Conservation (phyloP, 148 eudicot species). For the Chenopodium formosanum region DNA sequence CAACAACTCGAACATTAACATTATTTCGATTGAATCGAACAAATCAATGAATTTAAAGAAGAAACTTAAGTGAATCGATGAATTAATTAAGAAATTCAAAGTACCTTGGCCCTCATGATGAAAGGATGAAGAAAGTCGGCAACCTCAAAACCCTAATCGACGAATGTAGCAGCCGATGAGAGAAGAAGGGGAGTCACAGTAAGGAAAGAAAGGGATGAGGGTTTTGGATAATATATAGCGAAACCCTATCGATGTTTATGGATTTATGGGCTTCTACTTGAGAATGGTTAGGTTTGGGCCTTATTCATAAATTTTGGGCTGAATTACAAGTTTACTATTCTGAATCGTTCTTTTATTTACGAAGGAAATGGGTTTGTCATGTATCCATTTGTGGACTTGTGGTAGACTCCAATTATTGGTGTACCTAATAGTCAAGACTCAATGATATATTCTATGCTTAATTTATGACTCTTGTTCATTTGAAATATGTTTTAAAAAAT, state of each 20-base stretch:
- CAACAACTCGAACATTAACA: neutral
- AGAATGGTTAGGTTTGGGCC: neutral
- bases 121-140: neutral
- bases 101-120: constrained; percentile 43
- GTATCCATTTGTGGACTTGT: too few species aligned
- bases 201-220: neutral
- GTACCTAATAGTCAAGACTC: too few species aligned
- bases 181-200: neutral
- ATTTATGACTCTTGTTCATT: too few species aligned
- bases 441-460: too few species aligned
- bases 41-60: neutral
- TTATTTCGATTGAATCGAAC: neutral
- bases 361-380: too few species aligned
- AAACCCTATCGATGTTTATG: constrained; percentile 9
- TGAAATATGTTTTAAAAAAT: too few species aligned
- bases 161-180: neutral
- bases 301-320: neutral
- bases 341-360: too few species aligned
- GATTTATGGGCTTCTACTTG: neutral
- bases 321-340: neutral
- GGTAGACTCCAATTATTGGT: too few species aligned
- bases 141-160: constrained; percentile 16
- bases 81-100: neutral
- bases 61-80: neutral
- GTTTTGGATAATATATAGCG: constrained; percentile 10